Percentiles rank a stretch among this genome's conserved stretches.
phyloP scores from a whole-genome alignment of 179 eudicot genomes.

The Heliamphora ciliata region DNA sequence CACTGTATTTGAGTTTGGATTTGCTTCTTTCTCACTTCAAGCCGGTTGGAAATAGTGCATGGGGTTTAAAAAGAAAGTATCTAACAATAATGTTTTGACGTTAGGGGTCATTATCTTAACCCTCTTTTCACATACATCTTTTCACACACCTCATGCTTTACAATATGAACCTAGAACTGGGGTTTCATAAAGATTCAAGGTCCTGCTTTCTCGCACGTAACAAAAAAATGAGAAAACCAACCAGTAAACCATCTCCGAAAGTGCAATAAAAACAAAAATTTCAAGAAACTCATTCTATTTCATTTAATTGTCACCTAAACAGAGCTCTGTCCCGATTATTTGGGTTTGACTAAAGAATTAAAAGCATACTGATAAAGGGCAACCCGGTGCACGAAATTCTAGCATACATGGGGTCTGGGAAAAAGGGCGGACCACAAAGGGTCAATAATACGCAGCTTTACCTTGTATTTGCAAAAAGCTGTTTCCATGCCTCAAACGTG shows the following conservation, averaged over 20 bases:
- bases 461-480: too few species aligned
- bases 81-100: background rate
- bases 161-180: background rate
- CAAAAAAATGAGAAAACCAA: background rate
- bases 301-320: background rate
- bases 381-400: too few species aligned
- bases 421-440: too few species aligned
- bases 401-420: too few species aligned
- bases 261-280: background rate
- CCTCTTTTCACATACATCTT: background rate
- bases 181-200: background rate
- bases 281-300: background rate
- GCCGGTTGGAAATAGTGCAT: background rate
- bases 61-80: background rate
- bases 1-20: background rate
- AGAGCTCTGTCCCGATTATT: background rate
- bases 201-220: background rate
- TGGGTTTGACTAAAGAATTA: background rate
- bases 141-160: background rate
- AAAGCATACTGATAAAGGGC: background rate
- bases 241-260: background rate
- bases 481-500: too few species aligned
- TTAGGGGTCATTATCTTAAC: background rate
- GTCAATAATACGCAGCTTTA: too few species aligned
- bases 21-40: background rate